These are phyloP conservation scores for Fusarium sp. DNA, from an alignment of 2,329 filamentous ascomycete genomes.

Conservation along the genomic window DNA sequence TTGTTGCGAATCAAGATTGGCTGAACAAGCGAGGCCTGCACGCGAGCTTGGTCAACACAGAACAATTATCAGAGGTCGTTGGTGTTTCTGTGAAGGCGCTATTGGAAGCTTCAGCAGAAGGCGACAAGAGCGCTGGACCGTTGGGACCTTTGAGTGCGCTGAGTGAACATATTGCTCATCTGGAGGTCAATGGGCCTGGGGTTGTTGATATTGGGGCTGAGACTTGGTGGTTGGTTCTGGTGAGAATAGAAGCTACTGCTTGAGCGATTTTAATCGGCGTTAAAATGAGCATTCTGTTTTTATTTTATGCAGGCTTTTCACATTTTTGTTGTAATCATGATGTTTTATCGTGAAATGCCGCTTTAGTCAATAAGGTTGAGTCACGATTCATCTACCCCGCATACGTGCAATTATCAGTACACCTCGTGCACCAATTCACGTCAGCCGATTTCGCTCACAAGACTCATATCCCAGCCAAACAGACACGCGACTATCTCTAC, in stretches of 20 bases:
- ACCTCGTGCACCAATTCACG: slow-evolving; percentile 14
- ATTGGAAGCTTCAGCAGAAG: slow-evolving; percentile 49
- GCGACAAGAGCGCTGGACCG: slow-evolving; percentile 24
- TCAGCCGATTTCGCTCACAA: slow-evolving; percentile 28
- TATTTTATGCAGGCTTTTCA: rapidly evolving
- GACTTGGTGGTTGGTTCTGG: slow-evolving; percentile 52
- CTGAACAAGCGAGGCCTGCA: slow-evolving; percentile 51
- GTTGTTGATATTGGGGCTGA: slow-evolving; percentile 39
- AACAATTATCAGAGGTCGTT: slow-evolving; percentile 43
- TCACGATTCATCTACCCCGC: slow-evolving; percentile 23
- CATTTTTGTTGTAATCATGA: not conserved
- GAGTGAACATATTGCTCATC: slow-evolving; percentile 41
- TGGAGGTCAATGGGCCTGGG: slow-evolving; percentile 43
- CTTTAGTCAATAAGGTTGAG: slow-evolving; percentile 2
- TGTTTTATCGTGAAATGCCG: not conserved
- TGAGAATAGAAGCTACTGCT: slow-evolving; percentile 1
- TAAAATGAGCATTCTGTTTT: not conserved
- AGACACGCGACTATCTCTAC: not conserved
- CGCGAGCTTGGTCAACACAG: slow-evolving; percentile 49
- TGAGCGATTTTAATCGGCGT: not conserved
- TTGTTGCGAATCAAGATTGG: slow-evolving; percentile 57
- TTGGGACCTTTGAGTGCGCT: slow-evolving; percentile 39
- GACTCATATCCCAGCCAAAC: slow-evolving; percentile 6
- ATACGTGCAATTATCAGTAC: slow-evolving; percentile 5
- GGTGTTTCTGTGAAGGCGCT: slow-evolving; percentile 50